A percentile compares a stretch with the other conserved stretches of the same genome.
phyloP scores from a whole-genome alignment of 768 basidiomycete genomes.

The Mycena indigotica region DNA sequence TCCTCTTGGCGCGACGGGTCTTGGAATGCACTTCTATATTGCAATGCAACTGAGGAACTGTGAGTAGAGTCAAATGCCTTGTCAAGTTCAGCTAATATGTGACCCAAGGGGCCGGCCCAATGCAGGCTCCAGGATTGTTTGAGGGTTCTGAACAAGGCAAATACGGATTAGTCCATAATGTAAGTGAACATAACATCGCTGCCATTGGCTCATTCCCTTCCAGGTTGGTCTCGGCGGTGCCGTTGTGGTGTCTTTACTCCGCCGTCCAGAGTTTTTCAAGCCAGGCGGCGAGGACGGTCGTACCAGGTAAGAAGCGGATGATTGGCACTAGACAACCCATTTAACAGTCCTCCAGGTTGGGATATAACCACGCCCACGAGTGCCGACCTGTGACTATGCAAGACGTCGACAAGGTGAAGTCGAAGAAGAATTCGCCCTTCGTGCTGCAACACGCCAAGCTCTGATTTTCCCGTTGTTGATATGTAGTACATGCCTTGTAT shows the following conservation, averaged over 20 bases:
- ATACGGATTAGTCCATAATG: constrained; percentile 80
- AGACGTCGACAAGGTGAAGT: constrained; percentile 79
- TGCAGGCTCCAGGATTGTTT: constrained; percentile 78
- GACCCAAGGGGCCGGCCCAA: constrained; percentile 72
- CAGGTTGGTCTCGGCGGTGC: constrained; percentile 75
- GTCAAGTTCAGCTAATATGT: neutral
- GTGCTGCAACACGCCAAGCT: constrained; percentile 52
- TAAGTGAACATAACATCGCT: constrained; percentile 75
- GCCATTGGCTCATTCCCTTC: constrained; percentile 65
- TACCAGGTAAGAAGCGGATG: constrained; percentile 53
- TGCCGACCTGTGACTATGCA: constrained; percentile 59
- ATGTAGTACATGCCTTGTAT: neutral
- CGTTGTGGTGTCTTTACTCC: constrained; percentile 73
- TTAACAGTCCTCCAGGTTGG: constrained; percentile 48
- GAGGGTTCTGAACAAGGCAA: constrained; percentile 66
- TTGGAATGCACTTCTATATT: constrained; percentile 88
- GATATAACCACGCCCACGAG: constrained; percentile 79
- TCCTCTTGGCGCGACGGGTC: constrained; percentile 79
- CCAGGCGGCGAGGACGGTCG: constrained; percentile 69
- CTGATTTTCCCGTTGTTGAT: constrained; percentile 22
- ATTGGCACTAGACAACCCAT: neutral
- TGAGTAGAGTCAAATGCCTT: constrained; percentile 28
- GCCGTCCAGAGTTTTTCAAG: constrained; percentile 76
- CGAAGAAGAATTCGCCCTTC: constrained; percentile 57
- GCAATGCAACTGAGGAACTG: constrained; percentile 77